phyloP scores from a whole-genome alignment of 257 asterid species.

The Capsicum chinense region DNA sequence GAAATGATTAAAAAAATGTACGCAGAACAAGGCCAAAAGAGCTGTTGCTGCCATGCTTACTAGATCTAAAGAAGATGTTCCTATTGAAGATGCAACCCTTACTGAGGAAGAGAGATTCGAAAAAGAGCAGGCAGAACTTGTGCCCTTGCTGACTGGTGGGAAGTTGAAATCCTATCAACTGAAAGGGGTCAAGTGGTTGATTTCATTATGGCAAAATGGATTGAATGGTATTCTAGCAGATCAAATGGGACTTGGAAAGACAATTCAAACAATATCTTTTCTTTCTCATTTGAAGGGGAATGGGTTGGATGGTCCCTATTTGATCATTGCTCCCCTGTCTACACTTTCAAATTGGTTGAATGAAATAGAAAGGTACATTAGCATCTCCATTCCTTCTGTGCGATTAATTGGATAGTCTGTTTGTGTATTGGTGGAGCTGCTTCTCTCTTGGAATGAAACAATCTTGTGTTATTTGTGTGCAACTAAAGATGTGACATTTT shows the following conservation, averaged over 20 bases:
- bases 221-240: slow-evolving; percentile 97
- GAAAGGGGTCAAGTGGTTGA: slow-evolving; percentile 98
- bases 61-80: slow-evolving; percentile 67
- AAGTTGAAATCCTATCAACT: slow-evolving; percentile 86
- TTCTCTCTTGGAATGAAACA: slow-evolving; percentile 20
- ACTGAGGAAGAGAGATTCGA: slow-evolving; percentile 72
- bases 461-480: slow-evolving; percentile 3
- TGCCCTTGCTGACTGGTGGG: slow-evolving; percentile 94
- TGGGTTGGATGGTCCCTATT: slow-evolving; percentile 89
- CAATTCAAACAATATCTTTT: slow-evolving; percentile 93
- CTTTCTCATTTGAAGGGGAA: slow-evolving; percentile 97
- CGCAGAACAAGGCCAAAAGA: slow-evolving; percentile 82
- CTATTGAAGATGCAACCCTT: slow-evolving; percentile 64
- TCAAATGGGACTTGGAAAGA: slow-evolving; percentile 99
- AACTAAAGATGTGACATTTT: slow-evolving; percentile 22
- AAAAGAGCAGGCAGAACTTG: slow-evolving; percentile 88
- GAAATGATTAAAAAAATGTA: slow-evolving; percentile 25
- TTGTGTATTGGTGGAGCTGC: slow-evolving; percentile 19
- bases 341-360: slow-evolving; percentile 96
- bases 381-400: slow-evolving; percentile 23
- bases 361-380: slow-evolving; percentile 73
- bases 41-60: slow-evolving; percentile 97
- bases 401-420: neutral
- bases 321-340: slow-evolving; percentile 94
- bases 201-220: slow-evolving; percentile 99